A percentile compares a stretch with the other conserved stretches of the same genome.
Evolutionary conservation across 2,329 filamentous ascomycete species (phyloP).

Genomic region (Alternaria arborescens): DNA sequence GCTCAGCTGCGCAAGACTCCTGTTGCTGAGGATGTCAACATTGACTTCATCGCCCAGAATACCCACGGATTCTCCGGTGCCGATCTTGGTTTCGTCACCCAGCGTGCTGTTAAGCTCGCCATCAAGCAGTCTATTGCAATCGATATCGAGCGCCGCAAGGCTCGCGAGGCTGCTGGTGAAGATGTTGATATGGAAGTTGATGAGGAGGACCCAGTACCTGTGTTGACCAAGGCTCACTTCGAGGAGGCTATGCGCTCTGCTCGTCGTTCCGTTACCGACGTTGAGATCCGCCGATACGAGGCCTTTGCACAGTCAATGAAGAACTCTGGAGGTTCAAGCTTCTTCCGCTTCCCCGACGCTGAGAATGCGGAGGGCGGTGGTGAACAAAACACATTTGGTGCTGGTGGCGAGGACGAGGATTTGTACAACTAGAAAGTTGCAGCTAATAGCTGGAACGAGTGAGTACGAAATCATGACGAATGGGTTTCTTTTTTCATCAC

Average conservation of each 20-base stretch:
- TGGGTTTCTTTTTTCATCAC: constrained; percentile 23
- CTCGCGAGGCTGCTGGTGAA: constrained; percentile 78
- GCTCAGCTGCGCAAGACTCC: constrained; percentile 99
- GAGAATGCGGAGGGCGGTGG: constrained; percentile 60
- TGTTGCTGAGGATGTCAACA: constrained; percentile 84
- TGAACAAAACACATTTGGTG: constrained; percentile 70
- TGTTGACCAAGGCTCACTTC: constrained; percentile 95
- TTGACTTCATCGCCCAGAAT: constrained; percentile 92
- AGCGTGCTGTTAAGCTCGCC: constrained; percentile 98
- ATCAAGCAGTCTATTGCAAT: constrained; percentile 94
- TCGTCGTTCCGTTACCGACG: constrained; percentile 91
- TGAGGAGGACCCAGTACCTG: constrained; percentile 89
- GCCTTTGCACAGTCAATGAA: constrained; percentile 99
- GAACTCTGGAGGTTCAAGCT: constrained; percentile 92
- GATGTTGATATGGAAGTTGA: constrained; percentile 77
- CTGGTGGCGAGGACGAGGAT: constrained; percentile 92
- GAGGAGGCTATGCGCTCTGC: constrained; percentile 98
- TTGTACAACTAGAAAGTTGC: constrained; percentile 81
- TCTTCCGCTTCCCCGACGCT: constrained; percentile 88
- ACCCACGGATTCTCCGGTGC: constrained; percentile 99
- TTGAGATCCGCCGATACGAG: constrained; percentile 98
- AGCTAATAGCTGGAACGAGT: constrained; percentile 12
- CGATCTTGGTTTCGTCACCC: constrained; percentile 98
- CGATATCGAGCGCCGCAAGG: constrained; percentile 91
- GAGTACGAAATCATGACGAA: constrained; percentile 29